Percentiles rank a stretch among this genome's conserved stretches.
These are phyloP conservation scores for Stephanodiscus minutulus DNA, from an alignment of 108 stramenopile species.

Conservation along the genomic window DNA sequence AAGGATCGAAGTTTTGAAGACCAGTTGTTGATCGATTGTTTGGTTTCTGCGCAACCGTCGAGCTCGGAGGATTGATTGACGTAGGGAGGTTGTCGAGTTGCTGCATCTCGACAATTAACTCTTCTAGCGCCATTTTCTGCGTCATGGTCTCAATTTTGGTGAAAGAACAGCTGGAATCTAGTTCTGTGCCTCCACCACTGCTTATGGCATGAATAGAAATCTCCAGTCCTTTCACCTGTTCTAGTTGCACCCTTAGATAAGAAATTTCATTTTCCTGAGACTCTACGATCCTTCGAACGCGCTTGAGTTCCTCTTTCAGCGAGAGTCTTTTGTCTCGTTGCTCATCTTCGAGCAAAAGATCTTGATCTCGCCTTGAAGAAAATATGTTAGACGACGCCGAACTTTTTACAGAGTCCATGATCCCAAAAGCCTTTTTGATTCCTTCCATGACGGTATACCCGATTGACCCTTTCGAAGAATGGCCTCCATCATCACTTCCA, in stretches of 20 bases:
- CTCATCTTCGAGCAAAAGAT: neutral
- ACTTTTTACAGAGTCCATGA: neutral
- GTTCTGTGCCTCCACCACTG: neutral
- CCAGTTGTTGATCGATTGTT: neutral
- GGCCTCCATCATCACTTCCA: neutral
- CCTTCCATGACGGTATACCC: neutral
- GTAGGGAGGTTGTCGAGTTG: neutral
- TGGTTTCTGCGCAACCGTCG: neutral
- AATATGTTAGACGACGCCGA: neutral
- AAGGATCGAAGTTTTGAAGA: neutral
- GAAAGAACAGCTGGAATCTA: neutral
- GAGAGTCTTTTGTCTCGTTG: neutral
- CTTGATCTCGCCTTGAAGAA: neutral
- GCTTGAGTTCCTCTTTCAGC: neutral
- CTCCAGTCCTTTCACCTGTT: neutral
- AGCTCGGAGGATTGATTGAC: neutral
- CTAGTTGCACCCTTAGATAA: neutral
- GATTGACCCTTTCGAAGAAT: neutral
- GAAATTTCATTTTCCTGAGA: neutral
- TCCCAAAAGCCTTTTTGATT: constrained; percentile 2
- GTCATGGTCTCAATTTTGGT: neutral
- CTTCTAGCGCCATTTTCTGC: neutral
- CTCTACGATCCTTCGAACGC: neutral
- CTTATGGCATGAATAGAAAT: neutral
- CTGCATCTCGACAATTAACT: neutral